Evolutionary conservation across 257 asterid genomes (phyloP).

Genomic region (Oldenlandia corymbosa): DNA sequence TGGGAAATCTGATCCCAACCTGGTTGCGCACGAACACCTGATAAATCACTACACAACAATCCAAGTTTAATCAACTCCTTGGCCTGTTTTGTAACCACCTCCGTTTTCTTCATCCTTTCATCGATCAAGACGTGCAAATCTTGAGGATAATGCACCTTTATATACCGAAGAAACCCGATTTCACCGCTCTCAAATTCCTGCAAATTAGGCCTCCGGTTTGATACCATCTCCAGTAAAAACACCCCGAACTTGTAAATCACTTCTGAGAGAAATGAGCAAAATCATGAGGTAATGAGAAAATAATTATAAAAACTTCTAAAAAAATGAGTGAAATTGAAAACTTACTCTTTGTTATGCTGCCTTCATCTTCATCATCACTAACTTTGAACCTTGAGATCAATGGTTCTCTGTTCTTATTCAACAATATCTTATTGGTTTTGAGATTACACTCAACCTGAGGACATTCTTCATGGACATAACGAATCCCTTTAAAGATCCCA

Average conservation of each 20-base stretch:
- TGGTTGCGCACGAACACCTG: constrained; percentile 25
- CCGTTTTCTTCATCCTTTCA: constrained; percentile 36
- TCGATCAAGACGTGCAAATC: constrained; percentile 34
- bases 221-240: constrained; percentile 26
- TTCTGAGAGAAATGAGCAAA: not conserved
- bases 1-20: constrained; percentile 36
- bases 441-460: constrained; percentile 23
- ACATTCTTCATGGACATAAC: constrained; percentile 29
- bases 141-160: constrained; percentile 30
- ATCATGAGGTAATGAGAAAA: no score
- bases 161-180: constrained; percentile 37
- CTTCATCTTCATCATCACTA: constrained; percentile 23
- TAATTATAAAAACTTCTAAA: not conserved
- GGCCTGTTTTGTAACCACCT: constrained; percentile 23
- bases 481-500: constrained; percentile 30
- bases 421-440: constrained; percentile 23
- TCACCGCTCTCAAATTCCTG: constrained; percentile 30
- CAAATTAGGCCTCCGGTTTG: constrained; percentile 26
- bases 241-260: constrained; percentile 38
- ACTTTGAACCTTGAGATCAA: constrained; percentile 38
- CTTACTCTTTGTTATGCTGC: constrained; percentile 34
- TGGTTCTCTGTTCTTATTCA: constrained; percentile 42
- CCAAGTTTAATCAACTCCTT: constrained; percentile 30
- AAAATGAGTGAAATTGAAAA: not conserved
- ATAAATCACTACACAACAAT: constrained; percentile 40